Conservation (phyloP, 75 land plant genomes). For the Picea sitchensis region DNA sequence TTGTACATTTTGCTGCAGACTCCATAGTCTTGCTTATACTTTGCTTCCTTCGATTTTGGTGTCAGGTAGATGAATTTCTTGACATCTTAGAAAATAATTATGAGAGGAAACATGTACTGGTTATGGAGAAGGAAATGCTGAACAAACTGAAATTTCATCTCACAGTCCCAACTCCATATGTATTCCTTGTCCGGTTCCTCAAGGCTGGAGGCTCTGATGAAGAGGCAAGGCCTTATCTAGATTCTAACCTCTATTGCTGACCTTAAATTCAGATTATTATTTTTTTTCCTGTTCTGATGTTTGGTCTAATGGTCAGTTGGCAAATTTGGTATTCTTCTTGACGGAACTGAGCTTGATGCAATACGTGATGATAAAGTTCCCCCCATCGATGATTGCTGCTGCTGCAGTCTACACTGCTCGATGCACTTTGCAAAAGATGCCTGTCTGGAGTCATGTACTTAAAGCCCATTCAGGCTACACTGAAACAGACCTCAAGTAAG, state of each 20-base stretch:
- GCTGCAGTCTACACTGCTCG: constrained; percentile 65
- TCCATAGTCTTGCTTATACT: neutral
- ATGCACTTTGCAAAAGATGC: constrained; percentile 25
- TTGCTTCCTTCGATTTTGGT: neutral
- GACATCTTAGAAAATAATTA: constrained; percentile 65
- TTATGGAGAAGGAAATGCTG: constrained; percentile 83
- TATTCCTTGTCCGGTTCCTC: constrained; percentile 72
- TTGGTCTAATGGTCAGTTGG: constrained; percentile 12
- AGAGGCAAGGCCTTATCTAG: constrained; percentile 38
- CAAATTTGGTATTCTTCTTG: constrained; percentile 19
- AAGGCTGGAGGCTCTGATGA: constrained; percentile 65
- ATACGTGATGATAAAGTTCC: constrained; percentile 48
- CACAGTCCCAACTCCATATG: constrained; percentile 83
- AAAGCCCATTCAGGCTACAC: constrained; percentile 42
- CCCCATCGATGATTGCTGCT: constrained; percentile 61
- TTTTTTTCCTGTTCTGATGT: neutral
- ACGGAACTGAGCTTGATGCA: constrained; percentile 47
- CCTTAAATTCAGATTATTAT: constrained; percentile 2
- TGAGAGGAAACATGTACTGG: constrained; percentile 57
- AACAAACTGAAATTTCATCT: constrained; percentile 71
- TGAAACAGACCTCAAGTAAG: constrained; percentile 49
- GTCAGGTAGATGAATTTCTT: constrained; percentile 69
- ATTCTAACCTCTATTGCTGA: constrained; percentile 22
- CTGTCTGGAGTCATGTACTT: constrained; percentile 37
- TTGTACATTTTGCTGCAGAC: no score